A percentile compares a stretch with the other conserved stretches of the same genome.
These are phyloP conservation scores for sunflower (Helianthus annuus) DNA, from an alignment of 129 eudicot genomes.

Conservation along the genomic window HanXRQr2.0-SUNRISE NC_035437.2:170809038-170809537, in stretches of 20 bases:
- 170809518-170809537: slow-evolving; percentile 67
- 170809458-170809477: slow-evolving; percentile 57
- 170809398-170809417: slow-evolving; percentile 93
- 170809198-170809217: no score
- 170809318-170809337: slow-evolving; percentile 79
- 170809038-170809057: no score
- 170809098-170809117: no score
- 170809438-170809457: slow-evolving; percentile 56
- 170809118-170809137: no score
- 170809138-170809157: no score
- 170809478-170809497: slow-evolving; percentile 61
- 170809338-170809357: slow-evolving; percentile 71
- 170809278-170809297: neutral
- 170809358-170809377: slow-evolving; percentile 68
- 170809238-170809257: neutral
- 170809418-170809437: slow-evolving; percentile 78
- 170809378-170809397: slow-evolving; percentile 71
- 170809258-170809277: neutral
- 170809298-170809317: slow-evolving; percentile 31
- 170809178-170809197: no score
- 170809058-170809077: no score
- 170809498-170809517: slow-evolving; percentile 87
- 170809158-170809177: no score
- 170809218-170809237: neutral
- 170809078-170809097: no score